These are phyloP conservation scores for Phytophthora pini DNA, from an alignment of 352 stramenopile species.

Conservation along the genomic window DNA sequence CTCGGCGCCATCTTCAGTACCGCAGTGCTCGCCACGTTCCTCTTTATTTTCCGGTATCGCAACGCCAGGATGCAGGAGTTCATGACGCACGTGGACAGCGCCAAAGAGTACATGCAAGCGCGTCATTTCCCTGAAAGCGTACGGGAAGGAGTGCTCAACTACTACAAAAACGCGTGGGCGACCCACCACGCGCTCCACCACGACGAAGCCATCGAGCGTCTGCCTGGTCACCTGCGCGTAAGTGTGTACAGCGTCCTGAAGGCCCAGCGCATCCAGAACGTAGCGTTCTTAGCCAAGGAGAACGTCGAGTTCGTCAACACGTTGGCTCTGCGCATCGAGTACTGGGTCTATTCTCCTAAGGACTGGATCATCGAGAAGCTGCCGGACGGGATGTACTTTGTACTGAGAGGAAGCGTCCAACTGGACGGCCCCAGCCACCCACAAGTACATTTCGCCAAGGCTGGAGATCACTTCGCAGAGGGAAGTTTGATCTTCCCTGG, in stretches of 20 bases:
- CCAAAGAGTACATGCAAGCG: conserved; percentile 80
- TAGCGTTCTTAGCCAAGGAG: conserved; percentile 68
- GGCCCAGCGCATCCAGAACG: conserved; percentile 62
- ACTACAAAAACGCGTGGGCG: conserved; percentile 69
- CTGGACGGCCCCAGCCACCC: conserved; percentile 43
- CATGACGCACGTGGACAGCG: conserved; percentile 71
- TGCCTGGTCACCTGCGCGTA: conserved; percentile 68
- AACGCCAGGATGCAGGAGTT: conserved; percentile 67
- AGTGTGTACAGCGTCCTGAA: conserved; percentile 63
- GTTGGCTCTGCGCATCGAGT: conserved; percentile 54
- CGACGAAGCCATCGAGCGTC: conserved; percentile 48
- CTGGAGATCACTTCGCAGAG: conserved; percentile 67
- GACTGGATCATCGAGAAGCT: conserved; percentile 80
- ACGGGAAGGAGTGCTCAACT: conserved; percentile 58
- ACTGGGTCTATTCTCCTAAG: conserved; percentile 65
- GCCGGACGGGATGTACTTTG: conserved; percentile 71
- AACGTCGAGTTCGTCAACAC: conserved; percentile 79
- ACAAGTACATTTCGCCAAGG: conserved; percentile 43
- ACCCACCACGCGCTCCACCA: conserved; percentile 57
- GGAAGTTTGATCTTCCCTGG: conserved; percentile 51
- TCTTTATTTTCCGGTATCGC: conserved; percentile 76
- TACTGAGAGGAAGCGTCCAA: conserved; percentile 60
- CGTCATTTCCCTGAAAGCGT: conserved; percentile 67
- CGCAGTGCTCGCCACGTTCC: conserved; percentile 68
- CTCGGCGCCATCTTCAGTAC: conserved; percentile 72